These are phyloP conservation scores for Sicyos edulis DNA, from an alignment of 306 rosid species.

Conservation along the genomic window DNA sequence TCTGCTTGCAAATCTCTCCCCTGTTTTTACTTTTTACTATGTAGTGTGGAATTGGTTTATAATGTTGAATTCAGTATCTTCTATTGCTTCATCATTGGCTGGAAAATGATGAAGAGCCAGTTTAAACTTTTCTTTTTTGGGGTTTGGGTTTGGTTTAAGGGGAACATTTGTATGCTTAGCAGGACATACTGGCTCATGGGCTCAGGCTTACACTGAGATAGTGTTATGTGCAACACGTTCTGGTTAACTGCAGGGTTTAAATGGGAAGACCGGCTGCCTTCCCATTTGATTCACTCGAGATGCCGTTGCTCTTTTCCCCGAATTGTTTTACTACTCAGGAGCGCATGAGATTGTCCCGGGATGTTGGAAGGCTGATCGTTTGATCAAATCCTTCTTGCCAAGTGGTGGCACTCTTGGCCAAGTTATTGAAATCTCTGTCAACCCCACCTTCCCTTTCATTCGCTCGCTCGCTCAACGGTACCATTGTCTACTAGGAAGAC, in stretches of 20 bases:
- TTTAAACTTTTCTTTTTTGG: too few relatives aligned
- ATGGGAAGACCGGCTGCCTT: conserved; percentile 47
- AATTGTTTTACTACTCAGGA: too few relatives aligned
- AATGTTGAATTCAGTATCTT: too few relatives aligned
- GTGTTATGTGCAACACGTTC: conserved; percentile 78
- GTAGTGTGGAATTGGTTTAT: background rate
- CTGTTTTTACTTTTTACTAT: too few relatives aligned
- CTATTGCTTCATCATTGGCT: too few relatives aligned
- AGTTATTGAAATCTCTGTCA: conserved; percentile 61
- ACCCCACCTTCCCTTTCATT: conserved; percentile 59
- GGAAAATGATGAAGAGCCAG: too few relatives aligned
- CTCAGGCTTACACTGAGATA: conserved; percentile 69
- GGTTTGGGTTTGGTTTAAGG: too few relatives aligned
- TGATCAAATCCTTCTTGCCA: conserved; percentile 43
- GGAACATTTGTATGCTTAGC: conserved; percentile 5
- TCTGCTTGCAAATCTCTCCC: background rate
- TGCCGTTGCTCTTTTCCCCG: too few relatives aligned
- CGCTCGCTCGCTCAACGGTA: conserved; percentile 65
- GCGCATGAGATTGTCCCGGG: conserved; percentile 49
- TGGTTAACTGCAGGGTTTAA: conserved; percentile 58
- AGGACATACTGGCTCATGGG: conserved; percentile 94
- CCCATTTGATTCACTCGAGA: conserved; percentile 55
- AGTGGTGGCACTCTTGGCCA: conserved; percentile 61
- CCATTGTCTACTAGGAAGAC: conserved; percentile 81
- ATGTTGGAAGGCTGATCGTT: conserved; percentile 74